Evolutionary conservation across 495 filamentous ascomycete genomes (phyloP).

Genomic region (Pseudevernia furfuracea): DNA sequence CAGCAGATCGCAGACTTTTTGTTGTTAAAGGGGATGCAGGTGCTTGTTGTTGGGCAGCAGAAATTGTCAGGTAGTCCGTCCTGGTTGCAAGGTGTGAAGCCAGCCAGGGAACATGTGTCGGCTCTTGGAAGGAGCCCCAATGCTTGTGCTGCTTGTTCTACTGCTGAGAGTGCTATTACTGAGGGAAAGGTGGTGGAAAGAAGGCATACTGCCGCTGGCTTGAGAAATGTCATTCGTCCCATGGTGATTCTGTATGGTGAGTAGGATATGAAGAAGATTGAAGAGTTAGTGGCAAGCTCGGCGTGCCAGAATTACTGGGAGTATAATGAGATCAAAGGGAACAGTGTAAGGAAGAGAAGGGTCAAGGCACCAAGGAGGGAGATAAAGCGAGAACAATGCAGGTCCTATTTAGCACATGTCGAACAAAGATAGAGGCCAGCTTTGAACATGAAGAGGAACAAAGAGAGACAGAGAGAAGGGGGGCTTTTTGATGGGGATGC

Average conservation of each 20-base stretch:
- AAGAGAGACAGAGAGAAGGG: constrained; percentile 10
- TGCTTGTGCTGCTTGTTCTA: constrained; percentile 30
- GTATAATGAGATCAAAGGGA: not conserved
- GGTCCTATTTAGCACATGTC: constrained; percentile 20
- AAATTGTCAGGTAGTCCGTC: constrained; percentile 58
- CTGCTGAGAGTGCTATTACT: constrained; percentile 22
- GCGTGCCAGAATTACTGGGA: constrained; percentile 1
- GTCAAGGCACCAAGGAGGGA: constrained; percentile 6
- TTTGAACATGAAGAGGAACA: constrained; percentile 3
- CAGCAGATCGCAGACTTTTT: constrained; percentile 72
- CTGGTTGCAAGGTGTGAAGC: constrained; percentile 44
- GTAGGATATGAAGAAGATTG: constrained; percentile 5
- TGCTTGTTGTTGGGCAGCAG: constrained; percentile 60
- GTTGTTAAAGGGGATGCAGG: constrained; percentile 58
- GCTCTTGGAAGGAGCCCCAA: constrained; percentile 33
- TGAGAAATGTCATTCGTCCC: constrained; percentile 23
- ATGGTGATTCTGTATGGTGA: constrained; percentile 12
- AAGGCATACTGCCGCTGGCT: constrained; percentile 29
- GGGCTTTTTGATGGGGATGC: constrained; percentile 5
- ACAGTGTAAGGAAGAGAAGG: constrained; percentile 16
- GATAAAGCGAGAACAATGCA: constrained; percentile 18
- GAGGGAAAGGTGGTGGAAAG: constrained; percentile 26
- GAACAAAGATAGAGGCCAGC: constrained; percentile 8
- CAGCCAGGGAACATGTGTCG: constrained; percentile 38
- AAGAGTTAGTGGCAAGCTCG: not conserved